phyloP scores from a whole-genome alignment of 2,329 filamentous ascomycete genomes.

The Cordyceps militaris region DNA sequence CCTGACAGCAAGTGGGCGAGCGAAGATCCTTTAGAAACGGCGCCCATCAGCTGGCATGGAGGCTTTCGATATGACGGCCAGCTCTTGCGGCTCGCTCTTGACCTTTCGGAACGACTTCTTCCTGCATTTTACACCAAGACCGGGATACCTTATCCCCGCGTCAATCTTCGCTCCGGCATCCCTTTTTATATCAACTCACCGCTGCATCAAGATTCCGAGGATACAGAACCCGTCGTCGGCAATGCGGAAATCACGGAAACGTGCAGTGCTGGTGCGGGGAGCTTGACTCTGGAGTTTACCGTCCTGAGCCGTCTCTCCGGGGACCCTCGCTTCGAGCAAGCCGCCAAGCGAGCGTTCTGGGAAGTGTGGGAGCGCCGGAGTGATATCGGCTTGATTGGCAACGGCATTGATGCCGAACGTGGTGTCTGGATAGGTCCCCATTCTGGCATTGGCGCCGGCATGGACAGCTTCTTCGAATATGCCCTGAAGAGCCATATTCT shows the following conservation, averaged over 20 bases:
- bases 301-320: constrained; percentile 83
- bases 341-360: constrained; percentile 92
- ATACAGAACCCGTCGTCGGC: constrained; percentile 29
- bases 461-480: constrained; percentile 98
- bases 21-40: constrained; percentile 39
- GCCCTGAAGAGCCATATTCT: constrained; percentile 90
- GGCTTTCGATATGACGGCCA: constrained; percentile 84
- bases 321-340: constrained; percentile 78
- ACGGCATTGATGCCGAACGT: constrained; percentile 85
- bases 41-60: constrained; percentile 63
- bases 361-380: constrained; percentile 89
- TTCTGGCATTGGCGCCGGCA: constrained; percentile 91
- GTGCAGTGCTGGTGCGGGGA: constrained; percentile 94
- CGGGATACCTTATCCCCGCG: constrained; percentile 87
- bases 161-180: constrained; percentile 84
- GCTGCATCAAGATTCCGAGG: constrained; percentile 49
- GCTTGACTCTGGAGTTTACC: constrained; percentile 86
- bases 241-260: constrained; percentile 80
- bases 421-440: constrained; percentile 84
- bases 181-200: constrained; percentile 89
- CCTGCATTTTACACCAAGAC: constrained; percentile 90
- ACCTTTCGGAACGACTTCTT: constrained; percentile 75
- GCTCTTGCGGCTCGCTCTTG: constrained; percentile 77
- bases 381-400: constrained; percentile 78
- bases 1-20: constrained; percentile 19